These are phyloP conservation scores for Plicaturopsis crispa DNA, from an alignment of 768 basidiomycete genomes.

Conservation along the genomic window DNA sequence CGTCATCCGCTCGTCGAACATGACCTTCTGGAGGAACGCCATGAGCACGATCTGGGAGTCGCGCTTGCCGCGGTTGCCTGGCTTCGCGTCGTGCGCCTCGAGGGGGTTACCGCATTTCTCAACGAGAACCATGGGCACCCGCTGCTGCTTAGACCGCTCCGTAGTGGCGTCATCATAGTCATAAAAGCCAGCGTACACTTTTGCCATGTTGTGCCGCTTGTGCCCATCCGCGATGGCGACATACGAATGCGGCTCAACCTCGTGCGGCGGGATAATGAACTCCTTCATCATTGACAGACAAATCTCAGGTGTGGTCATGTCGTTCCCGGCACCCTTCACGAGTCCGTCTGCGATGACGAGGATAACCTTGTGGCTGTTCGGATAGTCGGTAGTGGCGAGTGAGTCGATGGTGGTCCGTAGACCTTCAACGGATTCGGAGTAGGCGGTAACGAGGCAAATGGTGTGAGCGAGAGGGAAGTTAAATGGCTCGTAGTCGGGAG, in stretches of 20 bases:
- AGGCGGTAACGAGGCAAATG: constrained; percentile 95
- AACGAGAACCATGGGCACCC: constrained; percentile 91
- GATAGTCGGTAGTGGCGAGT: constrained; percentile 95
- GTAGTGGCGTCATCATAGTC: constrained; percentile 87
- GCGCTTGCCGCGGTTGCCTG: constrained; percentile 97
- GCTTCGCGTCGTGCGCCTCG: constrained; percentile 84
- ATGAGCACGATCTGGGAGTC: constrained; percentile 97
- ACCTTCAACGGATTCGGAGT: constrained; percentile 95
- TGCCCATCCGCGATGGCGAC: constrained; percentile 99
- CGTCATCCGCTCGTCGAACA: constrained; percentile 99
- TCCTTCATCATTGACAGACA: constrained; percentile 97
- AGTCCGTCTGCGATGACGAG: constrained; percentile 96
- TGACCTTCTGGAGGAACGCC: constrained; percentile 97
- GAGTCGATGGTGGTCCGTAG: constrained; percentile 97
- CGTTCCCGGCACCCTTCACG: constrained; percentile 93
- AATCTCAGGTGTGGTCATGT: constrained; percentile 88
- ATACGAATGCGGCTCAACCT: constrained; percentile 92
- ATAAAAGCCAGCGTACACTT: constrained; percentile 97
- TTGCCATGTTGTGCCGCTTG: constrained; percentile 99
- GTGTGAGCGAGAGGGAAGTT: constrained; percentile 91
- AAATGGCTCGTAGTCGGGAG: constrained; percentile 89
- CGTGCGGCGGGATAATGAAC: constrained; percentile 66
- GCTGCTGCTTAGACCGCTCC: constrained; percentile 91
- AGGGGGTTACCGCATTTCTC: constrained; percentile 93
- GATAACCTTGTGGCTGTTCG: constrained; percentile 94